Percentiles rank a stretch among this genome's conserved stretches.
Evolutionary conservation across 2,329 filamentous ascomycete species (phyloP).

Genomic region (Akanthomyces lecanii): DNA sequence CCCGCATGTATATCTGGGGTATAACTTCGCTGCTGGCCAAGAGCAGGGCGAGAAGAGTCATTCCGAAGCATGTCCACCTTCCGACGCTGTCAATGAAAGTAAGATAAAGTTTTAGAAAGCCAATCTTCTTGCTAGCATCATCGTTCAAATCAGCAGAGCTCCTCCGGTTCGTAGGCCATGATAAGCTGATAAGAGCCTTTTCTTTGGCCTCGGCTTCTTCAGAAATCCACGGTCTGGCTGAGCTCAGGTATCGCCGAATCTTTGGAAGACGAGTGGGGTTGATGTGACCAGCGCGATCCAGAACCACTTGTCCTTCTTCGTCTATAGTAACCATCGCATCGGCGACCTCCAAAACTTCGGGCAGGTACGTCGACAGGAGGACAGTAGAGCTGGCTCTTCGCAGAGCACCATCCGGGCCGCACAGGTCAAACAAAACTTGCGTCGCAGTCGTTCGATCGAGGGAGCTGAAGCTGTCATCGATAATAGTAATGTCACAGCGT

Average conservation of each 20-base stretch:
- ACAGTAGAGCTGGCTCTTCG: background rate
- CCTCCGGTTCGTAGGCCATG: background rate
- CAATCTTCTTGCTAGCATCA: background rate
- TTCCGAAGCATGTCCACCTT: background rate
- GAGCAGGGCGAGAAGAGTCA: background rate
- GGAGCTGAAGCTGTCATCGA: background rate
- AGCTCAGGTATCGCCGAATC: background rate
- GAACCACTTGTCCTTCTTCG: background rate
- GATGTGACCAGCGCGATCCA: background rate
- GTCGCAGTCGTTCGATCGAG: background rate
- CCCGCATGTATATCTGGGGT: background rate
- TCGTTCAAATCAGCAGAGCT: background rate
- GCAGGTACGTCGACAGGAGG: background rate
- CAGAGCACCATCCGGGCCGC: background rate
- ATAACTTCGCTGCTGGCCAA: background rate
- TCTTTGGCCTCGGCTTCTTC: background rate
- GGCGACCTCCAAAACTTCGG: background rate
- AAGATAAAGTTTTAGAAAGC: background rate
- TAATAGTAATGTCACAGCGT: background rate
- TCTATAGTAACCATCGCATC: background rate
- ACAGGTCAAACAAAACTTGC: background rate
- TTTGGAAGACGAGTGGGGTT: background rate
- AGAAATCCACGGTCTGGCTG: background rate
- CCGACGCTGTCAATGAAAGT: slow-evolving; percentile 6
- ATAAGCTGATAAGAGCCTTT: background rate